phyloP scores from a whole-genome alignment of 768 basidiomycete genomes.

The Leucocoprinus leucothites region DNA sequence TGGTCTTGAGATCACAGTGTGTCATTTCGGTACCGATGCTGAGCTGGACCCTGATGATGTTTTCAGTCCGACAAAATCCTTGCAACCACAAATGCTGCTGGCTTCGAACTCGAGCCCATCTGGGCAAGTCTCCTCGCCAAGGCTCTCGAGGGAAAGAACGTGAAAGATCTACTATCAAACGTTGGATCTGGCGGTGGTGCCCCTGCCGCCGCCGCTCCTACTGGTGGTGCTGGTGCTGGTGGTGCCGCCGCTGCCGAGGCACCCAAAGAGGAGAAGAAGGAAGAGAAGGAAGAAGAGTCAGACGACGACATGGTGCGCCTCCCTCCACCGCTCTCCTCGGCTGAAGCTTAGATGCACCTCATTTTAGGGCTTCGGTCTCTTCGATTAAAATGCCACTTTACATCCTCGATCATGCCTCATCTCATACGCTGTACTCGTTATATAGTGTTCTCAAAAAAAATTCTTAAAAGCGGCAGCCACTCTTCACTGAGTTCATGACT shows the following conservation, averaged over 20 bases:
- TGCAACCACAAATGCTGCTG: conserved; percentile 80
- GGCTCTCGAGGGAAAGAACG: conserved; percentile 96
- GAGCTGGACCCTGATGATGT: neutral
- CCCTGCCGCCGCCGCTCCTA: conserved; percentile 56
- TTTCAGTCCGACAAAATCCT: conserved; percentile 86
- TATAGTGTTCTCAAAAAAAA: conserved; percentile 17
- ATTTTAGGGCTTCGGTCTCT: conserved; percentile 88
- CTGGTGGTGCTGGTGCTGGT: conserved; percentile 54
- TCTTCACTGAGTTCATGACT: neutral
- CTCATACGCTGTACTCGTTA: conserved; percentile 15
- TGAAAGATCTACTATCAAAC: conserved; percentile 93
- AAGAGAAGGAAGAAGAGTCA: conserved; percentile 62
- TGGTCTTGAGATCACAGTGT: conserved; percentile 92
- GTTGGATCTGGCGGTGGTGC: conserved; percentile 92
- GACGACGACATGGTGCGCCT: conserved; percentile 84
- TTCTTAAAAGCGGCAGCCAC: conserved; percentile 6
- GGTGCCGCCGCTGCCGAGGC: conserved; percentile 73
- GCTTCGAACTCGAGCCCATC: conserved; percentile 89
- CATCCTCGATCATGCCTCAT: conserved; percentile 8
- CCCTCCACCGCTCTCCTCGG: neutral
- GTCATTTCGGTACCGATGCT: conserved; percentile 29
- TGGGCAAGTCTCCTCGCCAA: conserved; percentile 98
- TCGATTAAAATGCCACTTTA: conserved; percentile 61
- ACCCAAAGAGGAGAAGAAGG: conserved; percentile 84
- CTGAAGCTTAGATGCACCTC: neutral